Evolutionary conservation across 2,329 filamentous ascomycete species (phyloP).

Genomic region (Massarina eburnea): DNA sequence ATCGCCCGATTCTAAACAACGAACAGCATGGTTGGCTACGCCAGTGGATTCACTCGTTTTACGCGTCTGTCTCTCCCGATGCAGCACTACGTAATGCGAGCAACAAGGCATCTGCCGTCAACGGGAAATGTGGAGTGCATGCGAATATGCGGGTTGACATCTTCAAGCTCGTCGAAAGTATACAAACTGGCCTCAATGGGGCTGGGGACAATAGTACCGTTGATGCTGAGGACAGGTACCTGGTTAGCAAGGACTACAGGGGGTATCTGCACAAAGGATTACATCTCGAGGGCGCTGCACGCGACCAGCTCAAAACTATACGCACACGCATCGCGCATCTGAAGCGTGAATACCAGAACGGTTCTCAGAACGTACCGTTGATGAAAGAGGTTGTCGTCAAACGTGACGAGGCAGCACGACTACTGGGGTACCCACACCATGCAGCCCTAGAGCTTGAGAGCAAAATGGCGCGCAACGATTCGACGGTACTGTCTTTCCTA

Average conservation of each 20-base stretch:
- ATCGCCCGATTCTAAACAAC: neutral
- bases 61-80: neutral
- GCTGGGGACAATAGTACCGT: neutral
- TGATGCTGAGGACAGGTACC: conserved; percentile 1
- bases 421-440: neutral
- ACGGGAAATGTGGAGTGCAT: neutral
- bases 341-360: too few relatives aligned
- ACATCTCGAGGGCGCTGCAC: neutral
- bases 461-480: conserved; percentile 1
- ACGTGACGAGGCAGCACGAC: neutral
- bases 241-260: neutral
- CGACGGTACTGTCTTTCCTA: neutral
- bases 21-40: neutral
- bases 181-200: neutral
- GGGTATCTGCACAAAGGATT: neutral
- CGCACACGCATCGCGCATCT: neutral
- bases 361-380: neutral
- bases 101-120: neutral
- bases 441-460: neutral
- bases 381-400: conserved; percentile 1
- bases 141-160: neutral
- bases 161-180: neutral
- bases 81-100: neutral
- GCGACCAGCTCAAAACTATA: neutral
- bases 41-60: neutral